These are phyloP conservation scores for Phytophthora uliginosa DNA, from an alignment of 352 stramenopile genomes.

Conservation along the genomic window DNA sequence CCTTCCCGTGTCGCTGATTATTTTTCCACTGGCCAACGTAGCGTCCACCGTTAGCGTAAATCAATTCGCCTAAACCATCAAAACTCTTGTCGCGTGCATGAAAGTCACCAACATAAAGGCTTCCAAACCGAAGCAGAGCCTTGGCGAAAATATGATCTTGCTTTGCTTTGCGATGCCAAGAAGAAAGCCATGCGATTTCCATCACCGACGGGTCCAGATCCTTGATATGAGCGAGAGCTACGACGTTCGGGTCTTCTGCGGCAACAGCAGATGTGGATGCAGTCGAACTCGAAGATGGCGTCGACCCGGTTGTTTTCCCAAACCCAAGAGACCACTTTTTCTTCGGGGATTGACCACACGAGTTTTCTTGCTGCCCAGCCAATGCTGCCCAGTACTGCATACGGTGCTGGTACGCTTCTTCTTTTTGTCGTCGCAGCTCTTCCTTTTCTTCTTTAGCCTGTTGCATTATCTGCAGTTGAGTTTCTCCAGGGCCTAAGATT, in stretches of 20 bases:
- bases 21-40: constrained; percentile 89
- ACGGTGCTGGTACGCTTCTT: constrained; percentile 71
- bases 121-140: constrained; percentile 67
- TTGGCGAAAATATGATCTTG: constrained; percentile 66
- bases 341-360: constrained; percentile 27
- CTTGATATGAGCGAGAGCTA: constrained; percentile 26
- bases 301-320: constrained; percentile 19
- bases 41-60: constrained; percentile 81
- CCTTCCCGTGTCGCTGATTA: constrained; percentile 74
- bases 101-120: constrained; percentile 86
- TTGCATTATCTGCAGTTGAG: constrained; percentile 53
- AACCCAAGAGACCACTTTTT: constrained; percentile 55
- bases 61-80: constrained; percentile 89
- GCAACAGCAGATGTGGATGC: neutral
- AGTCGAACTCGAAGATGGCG: neutral
- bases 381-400: constrained; percentile 72
- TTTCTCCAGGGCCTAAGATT: constrained; percentile 72
- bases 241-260: constrained; percentile 11
- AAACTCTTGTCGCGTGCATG: constrained; percentile 46
- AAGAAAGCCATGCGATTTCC: constrained; percentile 63
- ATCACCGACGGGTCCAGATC: constrained; percentile 46
- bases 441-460: constrained; percentile 57
- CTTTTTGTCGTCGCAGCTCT: constrained; percentile 50
- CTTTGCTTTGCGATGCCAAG: constrained; percentile 49
- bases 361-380: constrained; percentile 42